These are phyloP conservation scores for Gossypium gossypioides DNA, from an alignment of 441 rosid genomes.

Conservation along the genomic window DNA sequence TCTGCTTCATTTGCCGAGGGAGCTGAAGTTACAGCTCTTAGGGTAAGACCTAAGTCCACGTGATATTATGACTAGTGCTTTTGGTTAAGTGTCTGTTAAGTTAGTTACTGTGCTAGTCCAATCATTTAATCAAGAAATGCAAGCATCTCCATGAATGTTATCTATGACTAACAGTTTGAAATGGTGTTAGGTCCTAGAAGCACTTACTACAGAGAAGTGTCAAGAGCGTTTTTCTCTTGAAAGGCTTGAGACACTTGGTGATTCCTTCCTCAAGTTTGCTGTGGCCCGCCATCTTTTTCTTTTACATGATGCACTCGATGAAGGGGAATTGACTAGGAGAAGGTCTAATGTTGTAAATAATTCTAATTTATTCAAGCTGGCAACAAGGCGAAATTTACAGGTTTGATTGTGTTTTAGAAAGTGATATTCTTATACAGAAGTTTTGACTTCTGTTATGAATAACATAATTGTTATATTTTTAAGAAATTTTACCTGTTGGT, in stretches of 20 bases:
- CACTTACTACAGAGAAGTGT: conserved; percentile 93
- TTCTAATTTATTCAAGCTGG: conserved; percentile 63
- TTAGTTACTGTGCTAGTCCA: conserved; percentile 12
- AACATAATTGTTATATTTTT: neutral
- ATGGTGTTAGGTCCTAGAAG: conserved; percentile 66
- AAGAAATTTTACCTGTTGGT: neutral
- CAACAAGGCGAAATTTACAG: conserved; percentile 60
- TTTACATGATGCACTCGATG: conserved; percentile 63
- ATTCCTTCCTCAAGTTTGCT: conserved; percentile 84
- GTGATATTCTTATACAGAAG: conserved; percentile 1
- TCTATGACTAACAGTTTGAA: conserved; percentile 19
- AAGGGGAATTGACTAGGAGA: conserved; percentile 75
- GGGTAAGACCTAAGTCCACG: conserved; percentile 36
- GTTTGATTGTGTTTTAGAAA: conserved; percentile 26
- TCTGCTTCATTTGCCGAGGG: conserved; percentile 67
- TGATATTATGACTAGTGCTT: conserved; percentile 14
- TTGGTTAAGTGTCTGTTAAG: conserved; percentile 15
- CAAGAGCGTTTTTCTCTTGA: conserved; percentile 95
- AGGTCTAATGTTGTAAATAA: conserved; percentile 84
- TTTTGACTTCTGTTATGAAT: conserved; percentile 9
- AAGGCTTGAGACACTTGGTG: conserved; percentile 88
- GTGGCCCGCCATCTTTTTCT: conserved; percentile 83
- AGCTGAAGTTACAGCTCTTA: conserved; percentile 56
- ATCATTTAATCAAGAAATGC: neutral
- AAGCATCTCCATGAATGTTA: conserved; percentile 6